Evolutionary conservation across 768 basidiomycete genomes (phyloP).

Genomic region (Porphyrellus cyaneotinctus): DNA sequence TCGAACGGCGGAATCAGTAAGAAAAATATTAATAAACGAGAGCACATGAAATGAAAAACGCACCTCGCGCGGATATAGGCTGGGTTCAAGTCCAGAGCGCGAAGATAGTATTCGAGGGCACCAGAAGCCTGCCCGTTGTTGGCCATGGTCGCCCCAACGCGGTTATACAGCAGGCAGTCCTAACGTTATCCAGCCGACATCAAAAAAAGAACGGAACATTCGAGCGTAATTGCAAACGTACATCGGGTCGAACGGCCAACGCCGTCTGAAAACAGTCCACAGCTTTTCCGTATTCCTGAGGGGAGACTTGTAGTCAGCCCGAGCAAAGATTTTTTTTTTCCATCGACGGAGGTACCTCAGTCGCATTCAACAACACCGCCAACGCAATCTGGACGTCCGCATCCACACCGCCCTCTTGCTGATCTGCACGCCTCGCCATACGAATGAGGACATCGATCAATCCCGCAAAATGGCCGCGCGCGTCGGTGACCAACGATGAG

Average conservation of each 20-base stretch:
- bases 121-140: conserved; percentile 78
- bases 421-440: conserved; percentile 60
- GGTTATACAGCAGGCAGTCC: conserved; percentile 92
- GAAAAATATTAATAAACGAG: not conserved
- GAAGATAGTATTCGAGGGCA: conserved; percentile 84
- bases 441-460: conserved; percentile 76
- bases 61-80: conserved; percentile 86
- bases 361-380: conserved; percentile 88
- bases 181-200: conserved; percentile 26
- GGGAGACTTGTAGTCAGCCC: not conserved
- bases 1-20: not conserved
- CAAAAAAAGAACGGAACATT: not conserved
- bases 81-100: conserved; percentile 83
- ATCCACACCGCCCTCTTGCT: conserved; percentile 59
- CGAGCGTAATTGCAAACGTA: conserved; percentile 33
- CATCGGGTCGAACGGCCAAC: conserved; percentile 81
- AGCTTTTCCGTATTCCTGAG: conserved; percentile 84
- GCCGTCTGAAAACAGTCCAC: conserved; percentile 93
- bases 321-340: too few relatives aligned
- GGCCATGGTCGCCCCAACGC: conserved; percentile 91
- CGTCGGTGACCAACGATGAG: conserved; percentile 26
- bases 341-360: conserved; percentile 54
- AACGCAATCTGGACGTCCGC: conserved; percentile 94
- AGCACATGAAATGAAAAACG: conserved; percentile 12
- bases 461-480: conserved; percentile 36